Evolutionary conservation across 2,329 filamentous ascomycete species (phyloP), one percentile per base, ranked within the genome.

Genomic region (Aspergillus eucalypticola): DNA sequence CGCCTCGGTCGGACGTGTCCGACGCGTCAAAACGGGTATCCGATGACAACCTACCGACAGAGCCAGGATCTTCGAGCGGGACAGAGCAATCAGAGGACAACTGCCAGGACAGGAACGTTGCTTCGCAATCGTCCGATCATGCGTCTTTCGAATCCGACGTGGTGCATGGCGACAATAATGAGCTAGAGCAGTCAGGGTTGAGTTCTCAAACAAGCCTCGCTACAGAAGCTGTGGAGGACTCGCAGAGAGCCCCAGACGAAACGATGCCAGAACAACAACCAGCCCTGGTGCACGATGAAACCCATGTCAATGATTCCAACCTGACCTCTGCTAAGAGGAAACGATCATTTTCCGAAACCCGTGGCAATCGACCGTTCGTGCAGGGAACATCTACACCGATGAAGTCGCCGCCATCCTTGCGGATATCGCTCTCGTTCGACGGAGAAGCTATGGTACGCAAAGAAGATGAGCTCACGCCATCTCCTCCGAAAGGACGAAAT

Each of bases 341-440:
- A 60, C 70, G 75, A 46, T 71, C 74, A 10, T 60, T 67, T 42
- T 71, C 73, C 19, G 72, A 76, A 39, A 50, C 73, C 32, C 64
- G 60, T 32, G 67, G 61, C 39, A 62, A 63, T 35, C 53, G 29
- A 25, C 56, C 60, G 63, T 46, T 54, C 58, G 39, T 46, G 44
- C 58, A 54, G 25, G 60, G 61, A 35, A 49, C 54, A 8, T 60
- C 62, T 23, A 66, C 64, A 17, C 65, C 63, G 17, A 17, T 62
- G 4, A 73, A 69, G 46, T 76, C 72, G 5, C 73, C 76, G 4
- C 76, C 76, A 10, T 75, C 76, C 1, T 63, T 79, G 54, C 73
- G 76, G 27, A 65, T 79, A 61, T 79, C 76, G 2, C 59, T 79
- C 49, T 78, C 76, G 1, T 76, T 76, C 51, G 76, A 79, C 60